phyloP scores from a whole-genome alignment of 2,329 filamentous ascomycete genomes.

The Fusarium abutilonis region DNA sequence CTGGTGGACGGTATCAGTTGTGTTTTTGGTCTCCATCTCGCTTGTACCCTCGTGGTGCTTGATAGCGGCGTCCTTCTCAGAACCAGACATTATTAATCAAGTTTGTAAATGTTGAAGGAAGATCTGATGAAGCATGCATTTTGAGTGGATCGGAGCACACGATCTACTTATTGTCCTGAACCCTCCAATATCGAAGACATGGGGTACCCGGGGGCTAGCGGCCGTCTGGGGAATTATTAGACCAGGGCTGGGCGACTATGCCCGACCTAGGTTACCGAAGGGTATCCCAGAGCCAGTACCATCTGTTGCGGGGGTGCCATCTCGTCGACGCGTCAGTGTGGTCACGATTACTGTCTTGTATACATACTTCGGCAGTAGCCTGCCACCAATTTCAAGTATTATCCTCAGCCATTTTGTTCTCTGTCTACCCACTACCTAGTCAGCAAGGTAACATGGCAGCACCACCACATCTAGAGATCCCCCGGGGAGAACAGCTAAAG shows the following conservation, averaged over 20 bases:
- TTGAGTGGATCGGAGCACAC: slow-evolving; percentile 4
- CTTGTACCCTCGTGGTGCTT: slow-evolving; percentile 17
- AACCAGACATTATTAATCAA: slow-evolving; percentile 27
- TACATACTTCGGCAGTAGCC: too few relatives aligned
- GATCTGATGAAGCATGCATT: neutral
- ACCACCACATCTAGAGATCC: slow-evolving; percentile 9
- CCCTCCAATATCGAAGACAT: slow-evolving; percentile 15
- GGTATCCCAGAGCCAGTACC: slow-evolving; percentile 8
- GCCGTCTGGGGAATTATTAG: neutral
- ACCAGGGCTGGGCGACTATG: slow-evolving; percentile 8
- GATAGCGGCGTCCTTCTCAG: slow-evolving; percentile 30
- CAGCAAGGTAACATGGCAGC: neutral
- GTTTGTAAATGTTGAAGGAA: neutral
- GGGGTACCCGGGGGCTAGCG: slow-evolving; percentile 18
- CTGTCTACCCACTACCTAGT: too few relatives aligned
- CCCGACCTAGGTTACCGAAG: slow-evolving; percentile 20
- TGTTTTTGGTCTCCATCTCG: slow-evolving; percentile 1
- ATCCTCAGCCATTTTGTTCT: neutral
- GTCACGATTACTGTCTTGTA: too few relatives aligned
- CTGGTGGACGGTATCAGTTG: slow-evolving; percentile 36
- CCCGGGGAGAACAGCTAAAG: slow-evolving; percentile 13
- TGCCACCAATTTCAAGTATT: too few relatives aligned
- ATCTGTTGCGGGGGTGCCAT: neutral
- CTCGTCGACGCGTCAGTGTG: too few relatives aligned
- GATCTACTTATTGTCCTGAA: slow-evolving; percentile 28